Percentiles rank a stretch among this genome's conserved stretches.
These are phyloP conservation scores for Teunomyces gatunensis DNA, from an alignment of 805 yeast species.

Conservation along the genomic window DNA sequence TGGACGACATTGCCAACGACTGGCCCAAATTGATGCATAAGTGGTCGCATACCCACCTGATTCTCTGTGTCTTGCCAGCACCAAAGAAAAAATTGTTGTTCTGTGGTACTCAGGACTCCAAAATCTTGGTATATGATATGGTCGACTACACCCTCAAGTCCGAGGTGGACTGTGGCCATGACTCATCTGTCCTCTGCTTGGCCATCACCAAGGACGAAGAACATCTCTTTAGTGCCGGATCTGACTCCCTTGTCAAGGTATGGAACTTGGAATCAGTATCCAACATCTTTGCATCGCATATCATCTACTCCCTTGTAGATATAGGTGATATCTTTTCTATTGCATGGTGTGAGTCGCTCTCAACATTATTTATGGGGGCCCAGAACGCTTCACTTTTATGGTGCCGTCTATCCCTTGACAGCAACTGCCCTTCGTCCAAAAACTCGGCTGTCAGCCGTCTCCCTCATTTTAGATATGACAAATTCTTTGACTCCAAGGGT, in stretches of 20 bases:
- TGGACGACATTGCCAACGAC: neutral
- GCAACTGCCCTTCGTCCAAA: neutral
- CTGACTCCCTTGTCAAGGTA: conserved; percentile 84
- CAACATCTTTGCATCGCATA: conserved; percentile 46
- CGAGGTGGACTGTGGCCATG: conserved; percentile 45
- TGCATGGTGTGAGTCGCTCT: conserved; percentile 57
- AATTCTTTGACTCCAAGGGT: conserved; percentile 87
- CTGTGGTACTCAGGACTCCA: conserved; percentile 90
- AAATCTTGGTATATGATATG: conserved; percentile 68
- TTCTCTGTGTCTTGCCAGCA: conserved; percentile 67
- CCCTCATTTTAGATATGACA: conserved; percentile 66
- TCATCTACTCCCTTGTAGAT: conserved; percentile 80
- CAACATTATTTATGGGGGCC: conserved; percentile 78
- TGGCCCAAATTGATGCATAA: conserved; percentile 43
- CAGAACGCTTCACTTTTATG: conserved; percentile 88
- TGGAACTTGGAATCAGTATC: conserved; percentile 55
- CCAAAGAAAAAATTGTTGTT: conserved; percentile 58
- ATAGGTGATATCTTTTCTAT: conserved; percentile 92
- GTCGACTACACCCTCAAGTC: conserved; percentile 56
- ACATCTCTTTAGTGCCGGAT: conserved; percentile 77
- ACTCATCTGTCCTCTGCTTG: conserved; percentile 73
- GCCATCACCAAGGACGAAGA: conserved; percentile 52
- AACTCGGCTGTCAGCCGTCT: conserved; percentile 22
- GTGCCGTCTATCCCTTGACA: conserved; percentile 40
- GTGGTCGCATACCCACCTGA: conserved; percentile 74